Evolutionary conservation across 73 alveolate genomes (phyloP).

Genomic region (Paramecium caudatum): DNA sequence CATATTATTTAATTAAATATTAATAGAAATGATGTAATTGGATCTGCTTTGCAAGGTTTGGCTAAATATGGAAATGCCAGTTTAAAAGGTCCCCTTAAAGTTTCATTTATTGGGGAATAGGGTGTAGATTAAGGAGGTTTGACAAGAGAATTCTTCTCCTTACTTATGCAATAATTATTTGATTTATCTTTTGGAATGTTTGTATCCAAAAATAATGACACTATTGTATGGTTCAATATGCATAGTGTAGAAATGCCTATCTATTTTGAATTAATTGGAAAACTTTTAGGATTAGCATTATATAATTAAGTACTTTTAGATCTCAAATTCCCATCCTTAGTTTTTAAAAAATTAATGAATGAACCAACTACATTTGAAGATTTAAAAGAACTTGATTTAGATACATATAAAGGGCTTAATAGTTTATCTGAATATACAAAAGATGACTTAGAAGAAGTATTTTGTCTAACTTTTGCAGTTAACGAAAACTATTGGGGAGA

Average conservation of each 20-base stretch:
- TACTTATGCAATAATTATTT: conserved; percentile 79
- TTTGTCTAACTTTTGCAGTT: conserved; percentile 33
- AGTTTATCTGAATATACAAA: conserved; percentile 79
- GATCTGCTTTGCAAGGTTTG: background rate
- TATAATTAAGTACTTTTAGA: conserved; percentile 93
- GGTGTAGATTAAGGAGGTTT: conserved; percentile 99
- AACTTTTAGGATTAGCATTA: conserved; percentile 96
- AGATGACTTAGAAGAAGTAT: conserved; percentile 87
- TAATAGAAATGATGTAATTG: conserved; percentile 42
- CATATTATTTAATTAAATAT: background rate
- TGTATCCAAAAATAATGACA: conserved; percentile 84
- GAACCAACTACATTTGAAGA: conserved; percentile 83
- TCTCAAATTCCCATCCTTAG: conserved; percentile 92
- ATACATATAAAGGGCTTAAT: conserved; percentile 79
- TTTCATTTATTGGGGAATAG: conserved; percentile 92
- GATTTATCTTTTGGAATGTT: conserved; percentile 86
- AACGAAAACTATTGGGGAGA: conserved; percentile 25
- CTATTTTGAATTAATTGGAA: conserved; percentile 95
- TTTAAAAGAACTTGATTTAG: conserved; percentile 87
- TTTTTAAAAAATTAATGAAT: conserved; percentile 92
- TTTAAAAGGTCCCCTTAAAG: background rate
- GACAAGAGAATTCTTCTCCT: conserved; percentile 95
- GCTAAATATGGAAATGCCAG: background rate
- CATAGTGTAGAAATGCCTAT: conserved; percentile 92
- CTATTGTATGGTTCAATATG: conserved; percentile 95